These are phyloP conservation scores for Trebouxia sp. DNA, from an alignment of 139 green algal species.

Conservation along the genomic window DNA sequence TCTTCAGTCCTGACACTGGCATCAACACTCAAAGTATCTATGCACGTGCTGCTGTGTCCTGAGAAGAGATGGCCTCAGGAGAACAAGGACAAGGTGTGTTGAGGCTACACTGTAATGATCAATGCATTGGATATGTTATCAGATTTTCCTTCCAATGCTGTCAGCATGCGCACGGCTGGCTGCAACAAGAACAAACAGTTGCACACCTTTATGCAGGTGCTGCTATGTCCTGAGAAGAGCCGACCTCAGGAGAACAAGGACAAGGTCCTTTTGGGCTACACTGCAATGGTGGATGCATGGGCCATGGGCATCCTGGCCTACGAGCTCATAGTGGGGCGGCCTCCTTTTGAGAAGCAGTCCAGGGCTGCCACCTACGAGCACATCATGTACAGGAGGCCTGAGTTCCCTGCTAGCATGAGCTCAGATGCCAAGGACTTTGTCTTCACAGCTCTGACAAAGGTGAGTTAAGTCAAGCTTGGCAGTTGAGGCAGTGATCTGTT, in stretches of 20 bases:
- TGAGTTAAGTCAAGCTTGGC: slow-evolving; percentile 20
- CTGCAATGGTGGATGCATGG: slow-evolving; percentile 72
- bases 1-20: no score
- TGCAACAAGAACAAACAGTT: slow-evolving; percentile 14
- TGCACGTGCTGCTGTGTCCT: slow-evolving; percentile 42
- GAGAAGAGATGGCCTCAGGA: slow-evolving; percentile 72
- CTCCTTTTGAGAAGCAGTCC: slow-evolving; percentile 74
- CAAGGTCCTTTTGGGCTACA: slow-evolving; percentile 68
- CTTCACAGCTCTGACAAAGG: slow-evolving; percentile 60
- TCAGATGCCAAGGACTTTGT: slow-evolving; percentile 59
- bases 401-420: slow-evolving; percentile 54
- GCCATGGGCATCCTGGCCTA: slow-evolving; percentile 81
- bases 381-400: slow-evolving; percentile 66
- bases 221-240: slow-evolving; percentile 65
- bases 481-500: no score
- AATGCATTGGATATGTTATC: slow-evolving; percentile 80
- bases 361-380: slow-evolving; percentile 61
- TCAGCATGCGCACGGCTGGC: no score
- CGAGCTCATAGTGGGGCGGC: slow-evolving; percentile 75
- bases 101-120: slow-evolving; percentile 61
- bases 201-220: slow-evolving; percentile 34
- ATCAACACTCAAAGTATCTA: no score
- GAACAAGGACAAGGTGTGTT: slow-evolving; percentile 71
- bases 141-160: no score
- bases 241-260: slow-evolving; percentile 78